Evolutionary conservation across 75 land plant genomes (phyloP), one percentile per base, ranked within the genome.

Genomic region (Sequoiadendron giganteum): DNA sequence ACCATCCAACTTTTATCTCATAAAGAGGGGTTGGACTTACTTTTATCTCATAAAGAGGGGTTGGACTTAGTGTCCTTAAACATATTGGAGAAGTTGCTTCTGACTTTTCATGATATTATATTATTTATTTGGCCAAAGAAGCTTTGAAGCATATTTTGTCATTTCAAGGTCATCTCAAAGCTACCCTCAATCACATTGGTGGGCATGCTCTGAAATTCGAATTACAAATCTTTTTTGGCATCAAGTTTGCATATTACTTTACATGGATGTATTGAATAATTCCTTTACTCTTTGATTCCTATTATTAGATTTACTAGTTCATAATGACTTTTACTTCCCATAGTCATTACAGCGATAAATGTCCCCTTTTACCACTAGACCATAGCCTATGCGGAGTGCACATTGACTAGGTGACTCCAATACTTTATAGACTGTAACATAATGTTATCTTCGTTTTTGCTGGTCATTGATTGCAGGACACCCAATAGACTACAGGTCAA

Each of bases 41-140:
- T 47, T 47, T 52, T 45, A 15, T 82, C 84, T n/a, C 84, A 39
- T 39, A 79, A 82, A 82, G 84, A n/a, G 14, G n/a, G 28, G 84
- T 10, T 82, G 84, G 16, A 82, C 47, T n/a, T 82, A 25, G 32
- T 82, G 52, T 47, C 84, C 54, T 52, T 43, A 32, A n/a, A 73
- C 47, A 82, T 28, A 47, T 19, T 47, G 13, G 15, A 43, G 42
- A 28, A 40, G 25, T 25, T 10, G 34, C 47, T 25, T 81, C 13
- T 81, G 11, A 43, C 52, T 28, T 82, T 47, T 45, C 30, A 47
- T 43, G 15, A n/a, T n/a, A n/a, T n/a, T n/a, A 45, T n/a, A 43
- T 45, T 82, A 15, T 10, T 28, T 47, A 4, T 82, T 82, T n/a
- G 25, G 84, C 49, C 48, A 47, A 79, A 82, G 49, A 43, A 43